phyloP scores from a whole-genome alignment of 1,284 basidiomycete genomes.

The Pseudozyma flocculosa region DNA sequence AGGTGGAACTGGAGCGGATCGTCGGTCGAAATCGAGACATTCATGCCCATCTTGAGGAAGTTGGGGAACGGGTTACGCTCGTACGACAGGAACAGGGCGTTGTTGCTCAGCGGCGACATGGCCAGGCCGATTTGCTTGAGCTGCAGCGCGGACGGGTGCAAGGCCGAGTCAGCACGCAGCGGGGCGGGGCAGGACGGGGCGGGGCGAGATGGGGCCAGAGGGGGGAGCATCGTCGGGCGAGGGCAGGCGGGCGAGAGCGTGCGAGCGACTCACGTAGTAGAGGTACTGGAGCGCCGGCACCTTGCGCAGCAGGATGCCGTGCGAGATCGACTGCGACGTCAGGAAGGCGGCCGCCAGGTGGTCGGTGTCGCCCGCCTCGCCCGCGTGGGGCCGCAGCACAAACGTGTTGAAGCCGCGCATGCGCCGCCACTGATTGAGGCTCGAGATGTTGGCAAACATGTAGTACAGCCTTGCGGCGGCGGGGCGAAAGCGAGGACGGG shows the following conservation, averaged over 20 bases:
- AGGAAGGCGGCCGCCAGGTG: constrained; percentile 94
- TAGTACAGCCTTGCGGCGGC: constrained; percentile 74
- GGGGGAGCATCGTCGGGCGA: no score
- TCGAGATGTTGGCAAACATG: constrained; percentile 94
- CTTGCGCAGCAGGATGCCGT: constrained; percentile 94
- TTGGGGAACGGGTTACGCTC: constrained; percentile 96
- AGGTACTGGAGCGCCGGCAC: constrained; percentile 75
- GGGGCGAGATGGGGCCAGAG: no score
- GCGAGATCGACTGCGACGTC: constrained; percentile 95
- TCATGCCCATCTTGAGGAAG: constrained; percentile 93
- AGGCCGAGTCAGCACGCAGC: neutral
- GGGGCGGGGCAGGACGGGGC: no score
- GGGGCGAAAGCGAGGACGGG: constrained; percentile 5
- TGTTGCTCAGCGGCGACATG: constrained; percentile 97
- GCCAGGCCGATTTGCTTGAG: constrained; percentile 65
- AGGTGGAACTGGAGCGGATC: constrained; percentile 67
- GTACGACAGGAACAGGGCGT: constrained; percentile 93
- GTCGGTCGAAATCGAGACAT: constrained; percentile 95
- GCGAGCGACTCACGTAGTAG: constrained; percentile 68
- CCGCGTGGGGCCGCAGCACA: constrained; percentile 93
- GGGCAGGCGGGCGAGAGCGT: no score
- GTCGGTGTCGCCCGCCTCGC: constrained; percentile 97
- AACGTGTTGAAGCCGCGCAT: constrained; percentile 87
- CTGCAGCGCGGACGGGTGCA: constrained; percentile 4
- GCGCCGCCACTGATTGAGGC: constrained; percentile 88